Percentiles rank a stretch among this genome's conserved stretches.
Evolutionary conservation across 177 flowering plant genomes (phyloP).

Genomic region (Tripterygium wilfordii): DNA sequence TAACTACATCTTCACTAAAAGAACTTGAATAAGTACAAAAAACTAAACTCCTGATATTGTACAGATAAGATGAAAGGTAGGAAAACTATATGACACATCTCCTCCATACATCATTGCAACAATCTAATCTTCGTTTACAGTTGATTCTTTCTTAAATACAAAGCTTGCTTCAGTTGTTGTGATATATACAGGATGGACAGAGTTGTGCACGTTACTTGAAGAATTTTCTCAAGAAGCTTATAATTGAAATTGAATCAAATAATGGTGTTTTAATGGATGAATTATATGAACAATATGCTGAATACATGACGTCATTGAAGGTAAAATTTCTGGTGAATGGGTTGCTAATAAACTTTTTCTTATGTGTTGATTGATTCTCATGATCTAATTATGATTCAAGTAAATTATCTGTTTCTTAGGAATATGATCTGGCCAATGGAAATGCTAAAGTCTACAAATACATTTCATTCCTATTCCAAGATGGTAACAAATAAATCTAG

Average conservation of each 20-base stretch:
- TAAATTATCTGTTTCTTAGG: no score
- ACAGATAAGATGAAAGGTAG: no score
- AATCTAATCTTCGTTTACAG: neutral
- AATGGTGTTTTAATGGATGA: constrained; percentile 55
- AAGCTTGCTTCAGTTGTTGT: constrained; percentile 7
- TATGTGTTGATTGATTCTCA: neutral
- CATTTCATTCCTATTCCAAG: constrained; percentile 72
- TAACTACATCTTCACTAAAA: no score
- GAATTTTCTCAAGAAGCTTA: constrained; percentile 75
- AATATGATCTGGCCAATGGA: constrained; percentile 25
- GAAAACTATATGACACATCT: no score
- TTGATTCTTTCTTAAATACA: neutral
- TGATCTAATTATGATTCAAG: no score
- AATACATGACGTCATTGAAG: constrained; percentile 54
- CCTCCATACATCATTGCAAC: no score
- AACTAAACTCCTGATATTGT: no score
- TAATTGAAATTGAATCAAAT: constrained; percentile 56
- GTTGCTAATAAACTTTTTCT: neutral
- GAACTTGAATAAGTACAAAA: no score
- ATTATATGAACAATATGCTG: constrained; percentile 62
- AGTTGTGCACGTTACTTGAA: constrained; percentile 38
- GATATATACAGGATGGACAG: constrained; percentile 26
- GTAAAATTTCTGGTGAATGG: constrained; percentile 22
- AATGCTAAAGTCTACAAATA: constrained; percentile 45
- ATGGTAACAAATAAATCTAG: constrained; percentile 30